phyloP scores from a whole-genome alignment of 2,329 filamentous ascomycete species.

The Colletotrichum sp. region DNA sequence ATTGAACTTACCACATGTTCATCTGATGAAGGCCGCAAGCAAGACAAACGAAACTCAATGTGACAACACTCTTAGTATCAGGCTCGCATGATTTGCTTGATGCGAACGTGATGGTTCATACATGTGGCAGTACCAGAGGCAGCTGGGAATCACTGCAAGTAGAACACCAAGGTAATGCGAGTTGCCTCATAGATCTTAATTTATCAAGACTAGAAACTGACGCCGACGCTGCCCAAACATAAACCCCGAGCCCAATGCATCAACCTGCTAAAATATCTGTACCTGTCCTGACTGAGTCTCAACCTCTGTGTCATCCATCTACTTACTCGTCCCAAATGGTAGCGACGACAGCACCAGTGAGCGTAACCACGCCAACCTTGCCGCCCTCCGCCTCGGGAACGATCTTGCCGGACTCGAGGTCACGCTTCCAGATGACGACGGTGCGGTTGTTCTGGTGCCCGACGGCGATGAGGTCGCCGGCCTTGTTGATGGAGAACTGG shows the following conservation, averaged over 20 bases:
- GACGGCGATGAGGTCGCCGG: constrained; percentile 16
- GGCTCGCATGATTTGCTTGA: background rate
- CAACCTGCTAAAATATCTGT: background rate
- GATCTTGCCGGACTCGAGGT: constrained; percentile 19
- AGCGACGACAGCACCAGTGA: constrained; percentile 21
- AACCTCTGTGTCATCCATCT: background rate
- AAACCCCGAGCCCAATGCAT: background rate
- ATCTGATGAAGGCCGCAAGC: background rate
- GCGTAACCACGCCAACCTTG: constrained; percentile 19
- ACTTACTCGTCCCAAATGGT: constrained; percentile 23
- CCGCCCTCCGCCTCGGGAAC: constrained; percentile 22
- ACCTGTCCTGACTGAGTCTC: background rate
- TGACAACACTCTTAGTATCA: background rate
- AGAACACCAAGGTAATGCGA: accelerated
- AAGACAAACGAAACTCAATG: background rate
- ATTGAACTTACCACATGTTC: background rate
- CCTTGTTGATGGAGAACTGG: constrained; percentile 22
- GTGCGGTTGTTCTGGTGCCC: constrained; percentile 21
- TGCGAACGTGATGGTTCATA: background rate
- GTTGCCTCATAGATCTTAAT: background rate
- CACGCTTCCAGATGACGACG: constrained; percentile 22
- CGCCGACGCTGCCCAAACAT: background rate
- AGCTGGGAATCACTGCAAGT: background rate
- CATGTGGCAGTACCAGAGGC: background rate
- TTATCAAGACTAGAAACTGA: background rate